Conservation (phyloP, 2,329 filamentous ascomycete species). For the Neonectria faginata region DNA sequence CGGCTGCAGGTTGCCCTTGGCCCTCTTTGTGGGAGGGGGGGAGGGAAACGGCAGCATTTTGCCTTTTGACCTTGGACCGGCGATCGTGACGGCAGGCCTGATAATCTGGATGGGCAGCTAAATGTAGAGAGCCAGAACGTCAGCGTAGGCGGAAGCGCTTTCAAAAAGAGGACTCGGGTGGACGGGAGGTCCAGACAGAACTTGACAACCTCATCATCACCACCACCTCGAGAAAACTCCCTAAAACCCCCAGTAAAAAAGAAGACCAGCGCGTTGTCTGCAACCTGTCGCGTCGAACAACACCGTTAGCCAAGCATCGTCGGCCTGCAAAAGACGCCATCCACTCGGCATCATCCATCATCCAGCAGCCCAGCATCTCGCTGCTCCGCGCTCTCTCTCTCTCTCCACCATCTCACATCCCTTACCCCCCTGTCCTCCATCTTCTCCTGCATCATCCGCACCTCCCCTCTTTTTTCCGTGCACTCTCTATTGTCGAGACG, state of each 20-base stretch:
- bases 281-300: constrained; percentile 9
- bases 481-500: constrained; percentile 1
- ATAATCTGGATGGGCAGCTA: constrained; percentile 13
- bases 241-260: background rate
- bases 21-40: constrained; percentile 6
- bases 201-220: constrained; percentile 18
- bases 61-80: constrained; percentile 18
- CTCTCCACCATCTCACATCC: constrained; percentile 15
- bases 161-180: constrained; percentile 19
- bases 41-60: constrained; percentile 11
- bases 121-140: constrained; percentile 6
- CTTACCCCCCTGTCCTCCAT: constrained; percentile 1
- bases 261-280: background rate
- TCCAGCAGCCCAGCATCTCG: constrained; percentile 6
- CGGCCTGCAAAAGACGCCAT: constrained; percentile 24
- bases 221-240: constrained; percentile 4
- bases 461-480: constrained; percentile 26
- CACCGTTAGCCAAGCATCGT: constrained; percentile 8
- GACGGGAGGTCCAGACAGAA: constrained; percentile 5
- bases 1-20: constrained; percentile 18
- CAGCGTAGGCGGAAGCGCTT: constrained; percentile 3
- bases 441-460: constrained; percentile 29
- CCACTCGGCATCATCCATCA: constrained; percentile 29
- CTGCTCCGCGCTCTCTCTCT: constrained; percentile 8
- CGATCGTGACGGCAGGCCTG: constrained; percentile 44